These are phyloP conservation scores for Trichoderma atrobrunneum DNA, from an alignment of 2,329 filamentous ascomycete species.

Conservation along the genomic window DNA sequence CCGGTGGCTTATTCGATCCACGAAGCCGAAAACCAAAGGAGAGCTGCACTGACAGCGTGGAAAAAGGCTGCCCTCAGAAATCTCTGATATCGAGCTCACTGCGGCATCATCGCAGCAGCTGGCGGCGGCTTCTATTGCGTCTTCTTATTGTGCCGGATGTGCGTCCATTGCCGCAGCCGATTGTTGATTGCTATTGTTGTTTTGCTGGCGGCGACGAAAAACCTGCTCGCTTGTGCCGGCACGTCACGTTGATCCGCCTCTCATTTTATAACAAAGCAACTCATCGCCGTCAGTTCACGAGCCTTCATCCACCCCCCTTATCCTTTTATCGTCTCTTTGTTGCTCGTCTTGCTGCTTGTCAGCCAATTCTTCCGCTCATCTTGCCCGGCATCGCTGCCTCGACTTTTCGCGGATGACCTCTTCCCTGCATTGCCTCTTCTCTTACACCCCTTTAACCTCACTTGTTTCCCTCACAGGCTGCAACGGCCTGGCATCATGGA, in stretches of 20 bases:
- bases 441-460: slow-evolving; percentile 22
- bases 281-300: slow-evolving; percentile 6
- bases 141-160: slow-evolving; percentile 16
- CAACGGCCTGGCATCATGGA: slow-evolving; percentile 36
- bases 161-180: slow-evolving; percentile 21
- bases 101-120: slow-evolving; percentile 23
- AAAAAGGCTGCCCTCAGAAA: slow-evolving; percentile 20
- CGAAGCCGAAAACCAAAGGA: slow-evolving; percentile 40
- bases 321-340: background rate
- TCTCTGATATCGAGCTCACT: slow-evolving; percentile 25
- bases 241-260: slow-evolving; percentile 18
- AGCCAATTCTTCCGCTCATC: background rate
- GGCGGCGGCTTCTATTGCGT: slow-evolving; percentile 15
- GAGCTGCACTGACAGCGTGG: slow-evolving; percentile 24
- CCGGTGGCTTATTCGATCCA: slow-evolving; percentile 40
- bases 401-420: slow-evolving; percentile 12
- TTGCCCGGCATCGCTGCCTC: background rate
- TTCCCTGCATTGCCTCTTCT: slow-evolving; percentile 18
- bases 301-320: background rate
- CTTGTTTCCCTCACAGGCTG: slow-evolving; percentile 25
- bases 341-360: background rate
- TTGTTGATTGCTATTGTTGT: slow-evolving; percentile 19
- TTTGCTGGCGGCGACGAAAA: slow-evolving; percentile 14
- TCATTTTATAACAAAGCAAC: slow-evolving; percentile 14
- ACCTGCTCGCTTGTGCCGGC: slow-evolving; percentile 16